Evolutionary conservation across 176 grass and related monocot species (phyloP).

Genomic region (Oryza longistaminata): DNA sequence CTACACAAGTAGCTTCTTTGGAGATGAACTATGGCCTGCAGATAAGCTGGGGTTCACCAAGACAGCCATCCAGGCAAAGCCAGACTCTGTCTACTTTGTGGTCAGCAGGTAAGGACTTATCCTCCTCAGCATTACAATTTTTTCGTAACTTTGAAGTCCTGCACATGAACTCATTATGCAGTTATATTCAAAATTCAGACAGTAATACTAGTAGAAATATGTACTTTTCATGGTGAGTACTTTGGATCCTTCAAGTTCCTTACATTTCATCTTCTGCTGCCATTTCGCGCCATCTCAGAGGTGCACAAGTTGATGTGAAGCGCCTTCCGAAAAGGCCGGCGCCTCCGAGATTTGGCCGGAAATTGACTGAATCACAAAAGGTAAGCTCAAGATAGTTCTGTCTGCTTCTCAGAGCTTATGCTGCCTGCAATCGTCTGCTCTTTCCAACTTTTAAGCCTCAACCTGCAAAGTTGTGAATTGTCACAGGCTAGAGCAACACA

Average conservation of each 20-base stretch:
- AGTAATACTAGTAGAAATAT: background rate
- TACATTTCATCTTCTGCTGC: background rate
- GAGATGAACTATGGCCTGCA: slow-evolving; percentile 95
- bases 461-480: slow-evolving; percentile 5
- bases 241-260: background rate
- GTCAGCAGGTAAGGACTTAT: slow-evolving; percentile 65
- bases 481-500: slow-evolving; percentile 84
- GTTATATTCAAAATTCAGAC: background rate
- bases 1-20: slow-evolving; percentile 97
- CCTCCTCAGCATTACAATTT: background rate
- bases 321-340: slow-evolving; percentile 82
- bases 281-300: slow-evolving; percentile 45
- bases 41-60: slow-evolving; percentile 99
- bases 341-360: slow-evolving; percentile 78
- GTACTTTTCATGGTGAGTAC: slow-evolving; percentile 10
- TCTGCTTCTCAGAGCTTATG: background rate
- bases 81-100: slow-evolving; percentile 95
- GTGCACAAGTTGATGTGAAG: slow-evolving; percentile 79
- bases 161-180: background rate
- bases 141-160: background rate
- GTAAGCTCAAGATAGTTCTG: slow-evolving; percentile 35
- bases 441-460: slow-evolving; percentile 3
- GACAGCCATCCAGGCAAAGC: slow-evolving; percentile 95
- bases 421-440: background rate
- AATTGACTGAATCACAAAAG: slow-evolving; percentile 85